Evolutionary conservation across 768 basidiomycete genomes (phyloP), one percentile per base, ranked within the genome.

Genomic region (Trametes coccinea): DNA sequence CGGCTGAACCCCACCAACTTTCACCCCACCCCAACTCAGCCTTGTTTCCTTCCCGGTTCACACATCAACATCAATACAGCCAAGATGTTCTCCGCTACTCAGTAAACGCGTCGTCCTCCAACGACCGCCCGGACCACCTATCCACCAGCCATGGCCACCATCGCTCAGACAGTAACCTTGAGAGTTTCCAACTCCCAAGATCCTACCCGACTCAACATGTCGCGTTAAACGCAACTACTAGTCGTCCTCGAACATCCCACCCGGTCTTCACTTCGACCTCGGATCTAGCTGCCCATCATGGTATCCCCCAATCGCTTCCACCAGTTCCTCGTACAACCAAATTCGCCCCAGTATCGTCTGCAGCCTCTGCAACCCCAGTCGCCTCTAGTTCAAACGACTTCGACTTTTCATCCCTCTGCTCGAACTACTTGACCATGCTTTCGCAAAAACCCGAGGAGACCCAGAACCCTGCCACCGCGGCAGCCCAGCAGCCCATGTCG

Each of bases 221-320:
- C 71, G 70, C 82, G 71, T 69, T 90, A 84, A 87, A 77, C 76
- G 72, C 74, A 30, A 70, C 73, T 60, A 73, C 75, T 69, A 72
- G 75, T 72, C 85, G 87, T 89, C 88, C 77, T 74, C 77, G 84
- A 87, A 88, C 89, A 78, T 82, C 82, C 43, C 78, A 79, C 59
- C 71, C 73, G 76, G 82, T 89, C 67, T 89, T 89, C 69, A 75
- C 78, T 69, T 82, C 83, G 73, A 76, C 85, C 56, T 81, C 82
- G 75, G 89, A 88, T 77, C 77, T 89, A 59, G 86, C 88, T 68
- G 79, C 85, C 70, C 89, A 90, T 60, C 85, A 90, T 89, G 89
- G 89, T 76, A 84, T 91, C 71, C 89, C 90, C 62, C 82, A 85
- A 66, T 82, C 79, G 64, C 74, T 92, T 50, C 89, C 90, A 48